Conservation (phyloP, 768 basidiomycete genomes). For the Crassisporium funariophilum region DNA sequence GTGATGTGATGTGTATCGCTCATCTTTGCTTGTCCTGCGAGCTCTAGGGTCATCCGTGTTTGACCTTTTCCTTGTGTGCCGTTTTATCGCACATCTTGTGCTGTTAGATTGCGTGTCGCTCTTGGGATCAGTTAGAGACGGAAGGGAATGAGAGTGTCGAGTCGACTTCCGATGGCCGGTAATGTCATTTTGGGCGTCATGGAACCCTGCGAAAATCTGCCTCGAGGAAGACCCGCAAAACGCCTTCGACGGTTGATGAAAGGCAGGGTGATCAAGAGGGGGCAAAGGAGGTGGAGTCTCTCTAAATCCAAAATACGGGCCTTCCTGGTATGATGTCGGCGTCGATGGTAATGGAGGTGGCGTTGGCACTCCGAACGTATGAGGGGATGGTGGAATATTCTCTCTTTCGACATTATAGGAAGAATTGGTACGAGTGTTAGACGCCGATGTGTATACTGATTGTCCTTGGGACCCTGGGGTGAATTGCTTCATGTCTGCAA, state of each 20-base stretch:
- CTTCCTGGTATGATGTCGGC: constrained; percentile 27
- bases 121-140: constrained; percentile 13
- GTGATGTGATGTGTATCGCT: constrained; percentile 1
- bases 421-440: constrained; percentile 10
- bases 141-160: constrained; percentile 19
- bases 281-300: constrained; percentile 55
- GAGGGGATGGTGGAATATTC: constrained; percentile 28
- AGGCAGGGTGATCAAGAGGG: constrained; percentile 50
- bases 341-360: constrained; percentile 22
- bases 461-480: constrained; percentile 19
- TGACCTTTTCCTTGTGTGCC: constrained; percentile 14
- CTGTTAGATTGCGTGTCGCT: constrained; percentile 2
- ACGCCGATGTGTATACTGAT: constrained; percentile 17
- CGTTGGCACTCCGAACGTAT: constrained; percentile 36
- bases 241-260: constrained; percentile 21
- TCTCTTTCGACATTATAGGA: constrained; percentile 9
- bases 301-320: constrained; percentile 28
- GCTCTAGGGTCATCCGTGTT: constrained; percentile 12
- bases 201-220: too few relatives aligned
- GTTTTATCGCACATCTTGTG: constrained; percentile 1
- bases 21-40: constrained; percentile 6
- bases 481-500: constrained; percentile 11
- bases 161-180: not conserved
- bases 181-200: too few relatives aligned
- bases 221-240: too few relatives aligned